Percentiles rank a stretch among this genome's conserved stretches.
Evolutionary conservation across 345 rosid genomes (phyloP).

Genomic region (Aegle marmelos): DNA sequence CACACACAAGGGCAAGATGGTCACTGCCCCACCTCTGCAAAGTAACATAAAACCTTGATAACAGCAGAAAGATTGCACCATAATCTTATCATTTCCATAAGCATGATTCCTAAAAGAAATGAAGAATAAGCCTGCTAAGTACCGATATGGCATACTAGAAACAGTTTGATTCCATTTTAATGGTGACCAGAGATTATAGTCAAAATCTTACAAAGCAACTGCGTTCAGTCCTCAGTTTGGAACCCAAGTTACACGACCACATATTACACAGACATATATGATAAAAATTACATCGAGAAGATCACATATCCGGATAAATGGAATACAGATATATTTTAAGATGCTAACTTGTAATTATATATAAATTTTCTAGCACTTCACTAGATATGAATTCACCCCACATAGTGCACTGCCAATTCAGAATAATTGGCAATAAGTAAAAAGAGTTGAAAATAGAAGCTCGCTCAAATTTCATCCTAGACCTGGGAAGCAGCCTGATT

Average conservation of each 20-base stretch:
- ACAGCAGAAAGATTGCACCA: not conserved
- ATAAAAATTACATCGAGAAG: not conserved
- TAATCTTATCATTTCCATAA: not conserved
- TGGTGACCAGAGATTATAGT: not conserved
- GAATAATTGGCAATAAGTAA: not conserved
- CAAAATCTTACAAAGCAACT: not conserved
- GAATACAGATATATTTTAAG: not conserved
- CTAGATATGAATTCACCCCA: not conserved
- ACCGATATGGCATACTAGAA: not conserved
- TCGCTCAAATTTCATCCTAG: not conserved
- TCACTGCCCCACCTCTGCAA: slow-evolving; percentile 91
- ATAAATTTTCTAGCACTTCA: not conserved
- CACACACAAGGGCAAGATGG: slow-evolving; percentile 94
- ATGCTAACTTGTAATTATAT: not conserved
- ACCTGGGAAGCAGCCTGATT: not conserved
- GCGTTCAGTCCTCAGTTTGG: not conserved
- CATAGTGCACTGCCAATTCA: not conserved
- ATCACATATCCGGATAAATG: not conserved
- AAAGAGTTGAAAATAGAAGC: not conserved
- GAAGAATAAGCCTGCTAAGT: not conserved
- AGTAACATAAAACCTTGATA: slow-evolving; percentile 7
- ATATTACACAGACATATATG: not conserved
- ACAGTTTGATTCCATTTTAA: not conserved
- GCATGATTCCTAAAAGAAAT: not conserved
- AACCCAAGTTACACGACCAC: not conserved